Evolutionary conservation across 768 basidiomycete species (phyloP), one percentile per base, ranked within the genome.

Genomic region (Boletus rubroflammeus): DNA sequence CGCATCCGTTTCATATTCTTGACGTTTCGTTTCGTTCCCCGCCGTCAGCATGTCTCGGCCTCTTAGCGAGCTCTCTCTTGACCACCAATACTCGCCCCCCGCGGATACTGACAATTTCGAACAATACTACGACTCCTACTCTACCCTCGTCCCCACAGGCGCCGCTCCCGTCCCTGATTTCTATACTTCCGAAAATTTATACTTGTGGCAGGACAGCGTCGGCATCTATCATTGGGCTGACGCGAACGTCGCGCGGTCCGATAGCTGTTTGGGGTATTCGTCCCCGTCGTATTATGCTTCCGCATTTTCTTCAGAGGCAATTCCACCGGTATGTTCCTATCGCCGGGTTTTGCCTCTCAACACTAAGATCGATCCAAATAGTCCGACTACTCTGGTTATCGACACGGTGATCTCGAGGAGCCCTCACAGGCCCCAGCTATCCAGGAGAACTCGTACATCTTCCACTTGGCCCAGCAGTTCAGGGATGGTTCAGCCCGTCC

Each of bases 171-270:
- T 29, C 34, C 47, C 64, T 8, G 65, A 69, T 56, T 60, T 59
- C 56, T 64, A 67, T 39, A 55, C 66, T 0, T 57, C 67, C 19
- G 67, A 61, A 59, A 71, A 67, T 52, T 55, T 67, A 6, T 64
- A 58, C 58, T 40, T 69, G 48, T 67, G 58, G 56, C 67, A 69
- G 46, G 67, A 67, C 56, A 34, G 46, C 39, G 60, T 64, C 38
- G 65, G 67, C 51, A 49, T 51, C 47, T 71, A 71, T 54, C 59
- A 54, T 46, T 71, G 60, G 67, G 52, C 58, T 21, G 65, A 67
- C 60, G 67, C 64, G 32, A 40, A 67, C 39, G 43, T 45, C 23
- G 50, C 54, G 43, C 60, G 67, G 62, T 55, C 69, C 47, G 67
- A 67, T 54, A n/a, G 48, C 45, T 60, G 56, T 58, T 42, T 57